phyloP scores from a whole-genome alignment of 495 filamentous ascomycete species.

The Trichoderma reesei region DNA sequence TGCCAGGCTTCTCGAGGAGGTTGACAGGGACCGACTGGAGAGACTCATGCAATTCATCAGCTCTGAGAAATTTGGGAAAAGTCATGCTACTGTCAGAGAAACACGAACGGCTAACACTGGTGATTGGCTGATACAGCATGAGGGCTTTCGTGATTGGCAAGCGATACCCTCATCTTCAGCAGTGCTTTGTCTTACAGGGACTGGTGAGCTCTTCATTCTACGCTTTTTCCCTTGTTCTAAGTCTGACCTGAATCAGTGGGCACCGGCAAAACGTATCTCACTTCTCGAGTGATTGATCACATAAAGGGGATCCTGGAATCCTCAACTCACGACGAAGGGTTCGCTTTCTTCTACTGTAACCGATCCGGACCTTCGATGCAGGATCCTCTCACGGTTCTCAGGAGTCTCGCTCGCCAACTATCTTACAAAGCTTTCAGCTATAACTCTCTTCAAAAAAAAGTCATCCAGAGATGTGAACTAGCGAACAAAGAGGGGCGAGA shows the following conservation, averaged over 20 bases:
- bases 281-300: slow-evolving; percentile 25
- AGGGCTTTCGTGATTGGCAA: background rate
- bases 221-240: background rate
- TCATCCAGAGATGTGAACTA: slow-evolving; percentile 10
- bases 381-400: slow-evolving; percentile 23
- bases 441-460: slow-evolving; percentile 14
- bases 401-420: slow-evolving; percentile 29
- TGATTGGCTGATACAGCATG: background rate
- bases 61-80: background rate
- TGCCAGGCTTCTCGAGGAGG: background rate
- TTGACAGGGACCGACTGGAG: background rate
- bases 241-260: slow-evolving; percentile 16
- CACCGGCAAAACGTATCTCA: slow-evolving; percentile 29
- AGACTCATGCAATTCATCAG: background rate
- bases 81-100: background rate
- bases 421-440: slow-evolving; percentile 15
- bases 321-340: slow-evolving; percentile 18
- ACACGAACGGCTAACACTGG: background rate
- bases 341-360: slow-evolving; percentile 36
- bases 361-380: slow-evolving; percentile 21
- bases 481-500: slow-evolving; percentile 11
- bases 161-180: background rate
- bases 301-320: slow-evolving; percentile 12
- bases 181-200: background rate
- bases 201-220: background rate